Percentiles rank a stretch among this genome's conserved stretches.
These are phyloP conservation scores for Parastagonospora nodorum DNA, from an alignment of 2,329 filamentous ascomycete genomes.

Conservation along the genomic window DNA sequence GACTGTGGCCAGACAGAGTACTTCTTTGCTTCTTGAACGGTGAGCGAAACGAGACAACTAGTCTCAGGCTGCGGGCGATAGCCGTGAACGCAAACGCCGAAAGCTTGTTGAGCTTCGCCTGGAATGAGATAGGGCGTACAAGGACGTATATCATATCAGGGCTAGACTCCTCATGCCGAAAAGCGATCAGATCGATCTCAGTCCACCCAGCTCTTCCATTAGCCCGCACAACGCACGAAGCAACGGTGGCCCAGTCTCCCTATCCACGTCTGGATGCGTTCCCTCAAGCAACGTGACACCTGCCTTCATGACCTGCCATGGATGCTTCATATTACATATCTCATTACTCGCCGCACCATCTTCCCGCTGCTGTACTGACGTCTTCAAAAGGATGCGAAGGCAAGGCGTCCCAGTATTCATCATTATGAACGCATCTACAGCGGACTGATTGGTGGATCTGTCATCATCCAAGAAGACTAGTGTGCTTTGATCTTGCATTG, in stretches of 20 bases:
- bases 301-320: constrained; percentile 21
- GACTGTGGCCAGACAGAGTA: too few relatives aligned
- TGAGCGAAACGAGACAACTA: too few relatives aligned
- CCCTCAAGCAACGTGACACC: constrained; percentile 21
- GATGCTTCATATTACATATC: constrained; percentile 16
- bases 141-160: too few relatives aligned
- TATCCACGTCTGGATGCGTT: constrained; percentile 21
- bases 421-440: constrained; percentile 15
- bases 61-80: too few relatives aligned
- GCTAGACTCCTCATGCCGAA: too few relatives aligned
- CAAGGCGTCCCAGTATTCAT: constrained; percentile 12
- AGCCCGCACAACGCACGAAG: constrained; percentile 23
- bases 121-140: too few relatives aligned
- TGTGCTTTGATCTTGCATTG: neutral
- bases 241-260: constrained; percentile 19
- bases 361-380: neutral
- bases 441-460: constrained; percentile 5
- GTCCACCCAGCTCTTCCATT: constrained; percentile 16
- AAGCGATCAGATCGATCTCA: neutral
- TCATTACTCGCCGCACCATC: neutral
- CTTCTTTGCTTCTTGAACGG: too few relatives aligned
- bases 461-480: constrained; percentile 15
- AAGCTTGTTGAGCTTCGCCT: too few relatives aligned
- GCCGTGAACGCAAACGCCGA: too few relatives aligned
- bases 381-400: constrained; percentile 9